These are phyloP conservation scores for Cryptococcus sp. DNA, from an alignment of 1,284 basidiomycete species.

Conservation along the genomic window DNA sequence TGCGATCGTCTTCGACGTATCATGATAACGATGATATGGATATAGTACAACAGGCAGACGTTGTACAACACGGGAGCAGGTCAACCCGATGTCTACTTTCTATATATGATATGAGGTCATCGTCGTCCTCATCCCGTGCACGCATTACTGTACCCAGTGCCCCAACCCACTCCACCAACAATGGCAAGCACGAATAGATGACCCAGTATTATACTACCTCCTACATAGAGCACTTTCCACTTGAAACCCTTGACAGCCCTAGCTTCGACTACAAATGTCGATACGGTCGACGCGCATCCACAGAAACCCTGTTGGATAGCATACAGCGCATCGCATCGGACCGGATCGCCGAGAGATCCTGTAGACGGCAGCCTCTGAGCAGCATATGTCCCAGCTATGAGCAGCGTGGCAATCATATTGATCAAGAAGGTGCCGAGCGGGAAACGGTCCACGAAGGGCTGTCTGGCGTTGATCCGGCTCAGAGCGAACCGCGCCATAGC, in stretches of 20 bases:
- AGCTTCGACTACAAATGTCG: constrained; percentile 87
- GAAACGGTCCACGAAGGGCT: constrained; percentile 58
- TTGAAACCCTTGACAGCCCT: constrained; percentile 58
- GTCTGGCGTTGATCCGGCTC: constrained; percentile 68
- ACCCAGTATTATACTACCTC: constrained; percentile 67
- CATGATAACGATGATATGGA: no score
- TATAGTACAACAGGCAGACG: no score
- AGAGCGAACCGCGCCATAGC: constrained; percentile 81
- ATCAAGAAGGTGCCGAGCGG: constrained; percentile 86
- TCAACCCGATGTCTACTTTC: no score
- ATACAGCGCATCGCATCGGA: constrained; percentile 70
- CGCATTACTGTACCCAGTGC: constrained; percentile 38
- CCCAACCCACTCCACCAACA: constrained; percentile 70
- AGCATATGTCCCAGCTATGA: constrained; percentile 71
- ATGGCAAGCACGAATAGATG: constrained; percentile 76
- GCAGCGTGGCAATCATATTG: constrained; percentile 76
- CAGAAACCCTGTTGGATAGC: constrained; percentile 90
- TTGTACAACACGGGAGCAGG: no score
- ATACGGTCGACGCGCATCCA: constrained; percentile 91
- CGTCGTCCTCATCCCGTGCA: constrained; percentile 17
- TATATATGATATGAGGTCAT: no score
- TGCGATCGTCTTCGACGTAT: no score
- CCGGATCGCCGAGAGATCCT: constrained; percentile 38
- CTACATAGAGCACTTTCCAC: constrained; percentile 64
- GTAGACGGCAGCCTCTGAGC: constrained; percentile 61